Evolutionary conservation across 345 rosid genomes (phyloP), one percentile per base, ranked within the genome.

Genomic region (Aquilaria yunnanensis): DNA sequence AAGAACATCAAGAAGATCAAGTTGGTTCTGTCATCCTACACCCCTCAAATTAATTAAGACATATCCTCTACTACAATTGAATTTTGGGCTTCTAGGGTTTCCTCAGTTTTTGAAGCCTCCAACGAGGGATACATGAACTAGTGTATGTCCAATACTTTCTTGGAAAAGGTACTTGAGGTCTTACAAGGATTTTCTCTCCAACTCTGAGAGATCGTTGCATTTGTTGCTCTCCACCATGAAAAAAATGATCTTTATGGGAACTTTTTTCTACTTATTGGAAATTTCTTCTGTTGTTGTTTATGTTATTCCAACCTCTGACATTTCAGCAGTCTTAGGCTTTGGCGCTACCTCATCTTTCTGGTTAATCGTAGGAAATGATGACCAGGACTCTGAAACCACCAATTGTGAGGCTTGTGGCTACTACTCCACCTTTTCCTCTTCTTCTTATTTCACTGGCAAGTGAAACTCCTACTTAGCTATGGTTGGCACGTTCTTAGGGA

Each of bases 201-300:
- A 52, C 34, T 75, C 81, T 7, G 89, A 68, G 63, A 86, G 93
- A 49, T 86, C 87, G 30, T 79, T 70, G 64, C 78, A 57, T 54
- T 61, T 60, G 78, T 81, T 84, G 56, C 87, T 84, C 70, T 86
- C 89, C 72, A 83, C 93, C 62, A 83, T 84, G 78, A 82, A 89
- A 86, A 30, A 58, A 75, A 37, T 70, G 63, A n/a, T 66, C 73
- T 53, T 72, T 80, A 52, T 23, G 23, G 89, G 75, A 59, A 76
- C 32, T 68, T 65, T 78, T 57, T 50, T 76, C 56, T 63, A 66
- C 57, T 72, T 63, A 49, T 11, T 67, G 3, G 55, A 23, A 23
- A 23, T 23, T 23, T 23, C 23, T 23, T 23, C 1, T 23, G 1
- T 23, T 23, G 23, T 23, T 23, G 23, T 62, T 43, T 48, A 34